Conservation (phyloP, 148 eudicot genomes). For the Rhododendron ovatum region DNA sequence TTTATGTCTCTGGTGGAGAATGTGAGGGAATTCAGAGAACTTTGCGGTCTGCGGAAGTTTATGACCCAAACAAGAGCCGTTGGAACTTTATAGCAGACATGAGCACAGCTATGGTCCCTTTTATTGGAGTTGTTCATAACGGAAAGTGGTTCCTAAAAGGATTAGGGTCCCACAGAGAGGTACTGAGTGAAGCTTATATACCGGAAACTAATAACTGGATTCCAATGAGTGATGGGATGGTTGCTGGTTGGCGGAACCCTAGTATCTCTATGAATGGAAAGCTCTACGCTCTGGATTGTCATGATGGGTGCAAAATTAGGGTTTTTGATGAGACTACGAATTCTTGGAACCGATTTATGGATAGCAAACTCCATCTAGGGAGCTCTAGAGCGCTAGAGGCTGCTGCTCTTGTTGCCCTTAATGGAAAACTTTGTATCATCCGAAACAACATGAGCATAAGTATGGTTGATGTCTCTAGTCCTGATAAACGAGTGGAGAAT, state of each 20-base stretch:
- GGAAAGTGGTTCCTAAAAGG: slow-evolving; percentile 89
- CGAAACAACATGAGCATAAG: slow-evolving; percentile 91
- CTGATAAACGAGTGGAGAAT: slow-evolving; percentile 58
- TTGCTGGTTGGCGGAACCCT: slow-evolving; percentile 83
- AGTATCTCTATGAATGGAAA: slow-evolving; percentile 74
- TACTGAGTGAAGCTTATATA: slow-evolving; percentile 71
- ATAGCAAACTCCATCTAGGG: slow-evolving; percentile 76
- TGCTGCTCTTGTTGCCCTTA: slow-evolving; percentile 78
- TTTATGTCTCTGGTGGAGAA: slow-evolving; percentile 90
- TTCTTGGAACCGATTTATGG: slow-evolving; percentile 69
- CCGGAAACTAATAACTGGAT: slow-evolving; percentile 64
- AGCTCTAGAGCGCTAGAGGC: slow-evolving; percentile 81
- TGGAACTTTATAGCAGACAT: slow-evolving; percentile 78
- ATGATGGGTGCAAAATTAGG: slow-evolving; percentile 85
- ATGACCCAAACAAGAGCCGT: slow-evolving; percentile 73
- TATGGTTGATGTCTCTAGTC: slow-evolving; percentile 68
- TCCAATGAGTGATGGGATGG: slow-evolving; percentile 65
- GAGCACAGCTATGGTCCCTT: slow-evolving; percentile 89
- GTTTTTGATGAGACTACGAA: slow-evolving; percentile 54
- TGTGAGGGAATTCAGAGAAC: slow-evolving; percentile 81
- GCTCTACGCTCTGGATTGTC: slow-evolving; percentile 78
- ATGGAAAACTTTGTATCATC: slow-evolving; percentile 82
- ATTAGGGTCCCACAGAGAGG: slow-evolving; percentile 69
- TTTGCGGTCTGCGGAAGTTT: slow-evolving; percentile 80
- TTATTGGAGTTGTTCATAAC: slow-evolving; percentile 73